Evolutionary conservation across 768 basidiomycete species (phyloP), one percentile per base, ranked within the genome.

Genomic region (Termitomyces sp.): DNA sequence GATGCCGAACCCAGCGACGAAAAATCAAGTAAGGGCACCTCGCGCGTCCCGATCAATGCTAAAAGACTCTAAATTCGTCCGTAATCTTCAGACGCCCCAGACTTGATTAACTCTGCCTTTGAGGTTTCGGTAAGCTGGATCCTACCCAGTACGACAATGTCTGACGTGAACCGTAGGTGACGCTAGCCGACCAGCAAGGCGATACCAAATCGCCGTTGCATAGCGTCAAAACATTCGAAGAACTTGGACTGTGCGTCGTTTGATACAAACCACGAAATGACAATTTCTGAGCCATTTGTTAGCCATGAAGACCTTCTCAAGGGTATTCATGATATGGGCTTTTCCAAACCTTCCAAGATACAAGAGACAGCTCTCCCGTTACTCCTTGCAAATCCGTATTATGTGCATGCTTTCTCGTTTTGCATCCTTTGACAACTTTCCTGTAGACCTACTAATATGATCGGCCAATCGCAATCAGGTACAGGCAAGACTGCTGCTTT

Each of bases 401-500:
- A 35, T 18, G 6, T 28, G 16, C 5, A 24, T 30, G 22, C 3
- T n/a, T 48, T 32, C 35, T 33, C 16, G 20, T n/a, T 22, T 2
- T 35, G 8, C 28, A 24, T 20, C 8, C 32, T 26, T 45, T 52
- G 44, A 52, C 9, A 22, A 13, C 7, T 38, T 18, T 26, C 26
- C 22, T 61, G n/a, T 68, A 99, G 96, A n/a, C 90, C 96, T 11
- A 88, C 87, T 53, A 98, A 98, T 73, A 95, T 98, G 89, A 98
- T 98, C 68, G 97, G 94, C 18, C 97, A 99, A 75, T 98, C 95
- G 52, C 97, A 99, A 67, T 98, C 97, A 35, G 97, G 97, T 40
- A 99, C 97, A 9, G 97, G 97, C 50, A 99, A 99, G 77, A 98
- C 97, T 2, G 97, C 97, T 4, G 97, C 97, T 10, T 99, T 99